Base-by-base conservation (phyloP, 306 rosid genomes). In the Acacia melanoxylon region DNA sequence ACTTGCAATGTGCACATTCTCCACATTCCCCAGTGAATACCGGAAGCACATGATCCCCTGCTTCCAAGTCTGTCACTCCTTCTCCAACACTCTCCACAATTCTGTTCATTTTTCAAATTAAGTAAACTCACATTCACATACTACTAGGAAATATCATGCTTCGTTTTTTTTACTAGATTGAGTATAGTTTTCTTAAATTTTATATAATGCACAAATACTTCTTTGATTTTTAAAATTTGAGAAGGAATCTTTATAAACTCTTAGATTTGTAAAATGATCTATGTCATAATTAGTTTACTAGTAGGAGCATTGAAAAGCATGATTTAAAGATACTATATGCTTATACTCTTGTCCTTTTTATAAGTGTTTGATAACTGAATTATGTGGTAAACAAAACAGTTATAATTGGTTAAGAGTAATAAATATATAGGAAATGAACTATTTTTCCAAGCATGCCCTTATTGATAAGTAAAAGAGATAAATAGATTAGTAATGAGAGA, bases 21-120 rank as follows among this genome's bases (percentile, higher is more conserved):
- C 67, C 75, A 10, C 89, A 86, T 68, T 86, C 87, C 33, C 87
- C 87, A 0, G 87, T 86, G 85, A 83, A 86, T 0, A 86, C 83
- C 6, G 85, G 83, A n/a, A 86, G 87, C 45, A 86, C 89, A 33
- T 86, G 89, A 67, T 86, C 87, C 12, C 89, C 89, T 4, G 16
- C 69, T 42, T 83, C 24, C 19, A 84, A 54, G 25, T 75, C 72
- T 51, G 73, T 27, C 19, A 87, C 90, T 8, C 86, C 83, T 27
- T 84, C 84, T 3, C 72, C 72, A 17, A 68, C 72, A 35, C 72
- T 68, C 48, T 68, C 72, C 72, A 68, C 72, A 35, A 68, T 37
- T 37, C 72, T 68, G 72, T 35, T 37, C 40, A 62, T 24, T 10
- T 11, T 24, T 24, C 19, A 24, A 61, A 25, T 7, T 7, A 31